Base-by-base conservation (phyloP, 2,329 filamentous ascomycete species). In the Aspergillus sp. region DNA sequence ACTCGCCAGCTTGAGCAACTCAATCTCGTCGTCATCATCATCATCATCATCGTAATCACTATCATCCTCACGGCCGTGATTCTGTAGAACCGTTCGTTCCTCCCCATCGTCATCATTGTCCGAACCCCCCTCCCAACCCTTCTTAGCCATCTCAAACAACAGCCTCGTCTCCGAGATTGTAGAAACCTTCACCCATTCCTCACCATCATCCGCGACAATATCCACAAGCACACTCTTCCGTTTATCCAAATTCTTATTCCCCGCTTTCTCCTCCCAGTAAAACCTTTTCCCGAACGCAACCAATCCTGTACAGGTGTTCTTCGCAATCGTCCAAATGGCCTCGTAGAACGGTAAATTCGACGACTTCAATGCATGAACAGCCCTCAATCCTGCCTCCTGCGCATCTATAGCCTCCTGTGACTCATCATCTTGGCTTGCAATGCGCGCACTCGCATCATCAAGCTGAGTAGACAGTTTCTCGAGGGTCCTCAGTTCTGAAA, bases 111-210 rank as follows among this genome's bases (percentile, higher is more conserved):
- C 77, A 11, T 81, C 78, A 45, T 11, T 18, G 6, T 81, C 81
- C 34, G 72, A 77, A 55, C 75, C 77, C 43, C 70, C 71, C 62
- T 85, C 82, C 81, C 85, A 88, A 11, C 87, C 86, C 57, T 86
- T 81, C 69, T 89, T 88, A 3, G 88, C 87, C 61, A 89, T 80
- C 63, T 90, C 87, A 66, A 87, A 87, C 17, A 89, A 72, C 30
- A 90, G 74, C 51, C 86, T 78, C 57, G 80, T 84, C 62, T 88
- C 83, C 1, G 84, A 87, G 22, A 88, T 76, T 4, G 85, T 87
- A 5, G 85, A 88, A 1, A 90, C 82, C 69, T 89, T 89, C 53
- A 87, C 81, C 88, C 87, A 90, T 64, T 85, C 80, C 56, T 80
- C 73, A 11, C 87, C 87, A 68, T 84, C 80, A 55, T 84, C 77